Percentiles rank a stretch among this genome's conserved stretches.
These are phyloP conservation scores for Cyberlindnera samutprakarnensis DNA, from an alignment of 805 yeast genomes.

Conservation along the genomic window DNA sequence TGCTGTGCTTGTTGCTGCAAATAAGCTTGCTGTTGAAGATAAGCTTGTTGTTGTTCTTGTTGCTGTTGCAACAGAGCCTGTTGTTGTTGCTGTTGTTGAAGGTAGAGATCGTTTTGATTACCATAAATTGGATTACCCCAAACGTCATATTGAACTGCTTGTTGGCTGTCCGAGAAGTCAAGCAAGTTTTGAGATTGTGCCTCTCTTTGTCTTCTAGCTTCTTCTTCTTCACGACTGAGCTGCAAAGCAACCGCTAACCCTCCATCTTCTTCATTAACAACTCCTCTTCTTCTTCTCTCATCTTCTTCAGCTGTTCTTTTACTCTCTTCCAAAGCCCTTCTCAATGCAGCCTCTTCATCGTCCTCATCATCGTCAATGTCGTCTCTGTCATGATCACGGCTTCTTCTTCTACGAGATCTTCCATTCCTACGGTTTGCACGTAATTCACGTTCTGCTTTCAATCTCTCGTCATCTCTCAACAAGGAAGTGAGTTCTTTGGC, in stretches of 20 bases:
- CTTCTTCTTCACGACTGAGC: constrained; percentile 72
- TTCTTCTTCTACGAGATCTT: constrained; percentile 26
- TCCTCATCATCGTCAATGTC: constrained; percentile 23
- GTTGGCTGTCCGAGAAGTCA: constrained; percentile 41
- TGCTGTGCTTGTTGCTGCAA: constrained; percentile 27
- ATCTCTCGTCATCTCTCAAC: constrained; percentile 73
- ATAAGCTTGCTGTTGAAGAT: constrained; percentile 27
- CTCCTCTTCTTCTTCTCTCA: constrained; percentile 48
- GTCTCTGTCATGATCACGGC: constrained; percentile 19
- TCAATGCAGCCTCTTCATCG: constrained; percentile 68
- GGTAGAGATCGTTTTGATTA: constrained; percentile 12
- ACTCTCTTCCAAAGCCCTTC: constrained; percentile 74
- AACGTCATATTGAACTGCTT: constrained; percentile 19
- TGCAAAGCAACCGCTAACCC: constrained; percentile 62
- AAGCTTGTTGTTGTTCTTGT: constrained; percentile 24
- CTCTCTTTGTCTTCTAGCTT: constrained; percentile 43
- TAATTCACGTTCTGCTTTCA: constrained; percentile 57
- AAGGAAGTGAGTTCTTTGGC: constrained; percentile 84
- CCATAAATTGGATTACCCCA: constrained; percentile 24
- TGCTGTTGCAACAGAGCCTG: constrained; percentile 27
- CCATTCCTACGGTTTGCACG: constrained; percentile 30
- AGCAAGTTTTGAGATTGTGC: constrained; percentile 40
- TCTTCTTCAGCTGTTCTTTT: constrained; percentile 80
- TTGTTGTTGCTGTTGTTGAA: constrained; percentile 12
- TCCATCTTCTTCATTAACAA: constrained; percentile 35